phyloP scores from a whole-genome alignment of 2,329 filamentous ascomycete genomes.

The Exophiala aquamarina region DNA sequence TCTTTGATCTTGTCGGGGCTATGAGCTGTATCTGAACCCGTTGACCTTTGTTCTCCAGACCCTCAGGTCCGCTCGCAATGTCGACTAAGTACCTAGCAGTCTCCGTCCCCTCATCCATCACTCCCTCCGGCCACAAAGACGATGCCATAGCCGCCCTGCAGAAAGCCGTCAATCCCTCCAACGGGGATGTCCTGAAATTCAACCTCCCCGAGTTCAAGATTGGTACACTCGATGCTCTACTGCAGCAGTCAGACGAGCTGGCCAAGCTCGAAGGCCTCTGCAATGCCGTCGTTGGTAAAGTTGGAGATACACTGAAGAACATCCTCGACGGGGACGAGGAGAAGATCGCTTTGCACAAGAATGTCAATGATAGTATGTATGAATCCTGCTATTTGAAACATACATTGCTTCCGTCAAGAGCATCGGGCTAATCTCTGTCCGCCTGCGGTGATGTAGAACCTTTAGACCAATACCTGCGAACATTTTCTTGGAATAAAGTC shows the following conservation, averaged over 20 bases:
- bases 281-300: constrained; percentile 80
- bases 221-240: constrained; percentile 88
- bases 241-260: constrained; percentile 94
- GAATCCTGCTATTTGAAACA: too few relatives aligned
- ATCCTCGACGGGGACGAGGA: constrained; percentile 83
- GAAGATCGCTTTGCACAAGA: constrained; percentile 82
- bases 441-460: constrained; percentile 62
- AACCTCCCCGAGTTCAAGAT: constrained; percentile 94
- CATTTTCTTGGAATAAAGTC: constrained; percentile 95
- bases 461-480: constrained; percentile 87
- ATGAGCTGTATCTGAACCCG: background rate
- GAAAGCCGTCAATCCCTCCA: constrained; percentile 69
- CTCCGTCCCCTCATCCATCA: constrained; percentile 84
- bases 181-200: constrained; percentile 75
- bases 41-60: background rate
- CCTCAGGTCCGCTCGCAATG: constrained; percentile 9
- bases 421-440: background rate
- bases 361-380: constrained; percentile 83
- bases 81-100: constrained; percentile 70
- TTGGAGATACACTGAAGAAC: constrained; percentile 78
- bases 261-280: constrained; percentile 81
- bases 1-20: background rate
- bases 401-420: too few relatives aligned
- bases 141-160: constrained; percentile 78
- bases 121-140: constrained; percentile 74